Base-by-base conservation (phyloP, 2,329 filamentous ascomycete species). In the Cercospora sp. region DNA sequence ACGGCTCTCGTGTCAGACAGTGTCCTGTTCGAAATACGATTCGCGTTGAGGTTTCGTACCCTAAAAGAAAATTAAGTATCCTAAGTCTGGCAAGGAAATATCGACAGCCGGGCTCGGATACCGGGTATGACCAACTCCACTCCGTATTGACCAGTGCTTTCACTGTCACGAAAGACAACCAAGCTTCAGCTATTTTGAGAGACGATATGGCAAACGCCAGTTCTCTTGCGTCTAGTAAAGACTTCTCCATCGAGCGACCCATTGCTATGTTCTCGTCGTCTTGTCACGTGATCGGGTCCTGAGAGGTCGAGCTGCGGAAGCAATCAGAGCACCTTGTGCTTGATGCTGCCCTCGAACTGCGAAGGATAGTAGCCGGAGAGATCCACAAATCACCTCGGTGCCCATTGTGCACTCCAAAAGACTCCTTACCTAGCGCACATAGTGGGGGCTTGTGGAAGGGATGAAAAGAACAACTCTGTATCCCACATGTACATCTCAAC, bases 401-500 rank as follows among this genome's bases (percentile, higher is more conserved):
- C 13, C 23, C 3, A 26, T 2, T 28, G 48, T 30, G 12, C 48
- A 16, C 13, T n/a, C 9, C 23, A 28, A 28, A 30, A 1, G 23
- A n/a, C 6, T 55, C 13, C 12, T 55, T n/a, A 28, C 48, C 48
- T 26, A 3, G 23, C 23, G 9, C 23, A 3, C 13, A 2, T 48
- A 13, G 13, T 23, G 12, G n/a, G 55, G 18, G 30, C 28, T 59
- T 36, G n/a, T 33, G 30, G 30, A 59, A 53, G 20, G 48, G 30
- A 31, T 33, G 30, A 20, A 59, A 20, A 36, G 8, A 59, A 18
- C 10, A 20, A 3, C 55, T 36, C 31, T 69, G 64, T 63, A 30
- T 57, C 51, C 45, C 62, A 64, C 53, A 58, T 64, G 53, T 30
- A 64, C 62, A 64, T 64, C 51, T 65, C 42, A 42, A 63, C 67